Conservation (phyloP, 2,329 filamentous ascomycete genomes). For the Diaporthe helianthi region DNA sequence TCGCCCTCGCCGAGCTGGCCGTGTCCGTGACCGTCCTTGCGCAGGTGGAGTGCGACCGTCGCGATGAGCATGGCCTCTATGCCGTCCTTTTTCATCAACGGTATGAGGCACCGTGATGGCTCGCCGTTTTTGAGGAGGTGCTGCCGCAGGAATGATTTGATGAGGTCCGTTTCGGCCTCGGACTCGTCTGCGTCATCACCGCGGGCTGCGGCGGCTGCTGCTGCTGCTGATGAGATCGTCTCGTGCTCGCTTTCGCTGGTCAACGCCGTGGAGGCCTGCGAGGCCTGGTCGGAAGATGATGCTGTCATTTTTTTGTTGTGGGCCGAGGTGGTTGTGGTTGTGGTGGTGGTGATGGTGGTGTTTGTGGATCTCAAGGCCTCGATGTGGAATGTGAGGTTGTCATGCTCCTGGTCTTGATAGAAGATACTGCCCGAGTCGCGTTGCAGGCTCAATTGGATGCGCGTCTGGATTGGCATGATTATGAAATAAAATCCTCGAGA, state of each 20-base stretch:
- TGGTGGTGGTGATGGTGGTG: too few species aligned
- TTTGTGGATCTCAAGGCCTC: background rate
- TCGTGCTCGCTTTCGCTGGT: background rate
- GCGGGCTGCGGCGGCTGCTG: too few species aligned
- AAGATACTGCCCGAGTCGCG: conserved; percentile 1
- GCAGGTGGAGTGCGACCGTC: conserved; percentile 14
- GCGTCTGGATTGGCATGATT: conserved; percentile 10
- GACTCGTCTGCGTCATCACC: background rate
- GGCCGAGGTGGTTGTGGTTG: background rate
- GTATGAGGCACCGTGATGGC: background rate
- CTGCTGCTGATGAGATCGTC: background rate
- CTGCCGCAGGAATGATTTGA: conserved; percentile 15
- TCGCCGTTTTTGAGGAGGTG: conserved; percentile 16
- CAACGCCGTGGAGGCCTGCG: background rate
- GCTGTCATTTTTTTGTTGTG: too few species aligned
- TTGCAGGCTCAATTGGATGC: conserved; percentile 19
- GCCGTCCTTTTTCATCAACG: background rate
- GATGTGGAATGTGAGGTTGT: conserved; percentile 18
- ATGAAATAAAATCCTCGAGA: background rate
- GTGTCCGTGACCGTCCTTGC: background rate
- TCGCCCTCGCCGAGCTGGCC: background rate
- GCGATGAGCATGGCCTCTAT: conserved; percentile 15
- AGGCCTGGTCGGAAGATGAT: background rate
- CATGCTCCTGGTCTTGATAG: conserved; percentile 13
- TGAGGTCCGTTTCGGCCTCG: background rate